Evolutionary conservation across 805 yeast species (phyloP), one percentile per base, ranked within the genome.

Genomic region (Kodamaea kaohsiungensis): DNA sequence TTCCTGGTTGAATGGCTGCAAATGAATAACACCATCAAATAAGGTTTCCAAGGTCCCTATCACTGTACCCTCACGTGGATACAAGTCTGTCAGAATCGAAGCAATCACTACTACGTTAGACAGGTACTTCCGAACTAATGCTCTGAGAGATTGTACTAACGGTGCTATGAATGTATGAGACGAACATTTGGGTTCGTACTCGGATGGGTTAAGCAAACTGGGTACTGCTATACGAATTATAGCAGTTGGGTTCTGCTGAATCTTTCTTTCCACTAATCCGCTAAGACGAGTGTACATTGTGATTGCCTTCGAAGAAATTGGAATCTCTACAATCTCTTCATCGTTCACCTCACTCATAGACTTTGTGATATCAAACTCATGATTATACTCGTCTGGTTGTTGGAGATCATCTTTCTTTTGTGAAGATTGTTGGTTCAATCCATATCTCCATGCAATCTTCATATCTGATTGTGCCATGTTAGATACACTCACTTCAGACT

Each of bases 391-490:
- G 43, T 85, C 85, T 60, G 77, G 75, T 1, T 69, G 65, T 7
- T 51, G 43, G n/a, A 45, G 46, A 4, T 61, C 70, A 1, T 66
- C 53, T 13, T 56, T 77, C 40, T 69, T 68, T 10, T 61, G 68
- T 6, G 51, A 51, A 13, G 3, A 48, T 46, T 56, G 63, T 25
- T 40, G 53, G 51, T 64, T 61, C 49, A 80, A 61, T 0, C 93
- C 95, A 64, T 92, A 92, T 63, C 98, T 81, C 98, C 98, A 92
- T 0, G 98, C 98, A 60, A 92, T 92, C 65, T 86, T 89, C 79
- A 92, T 73, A 59, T 87, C 89, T 39, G 55, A 40, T 10, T 56
- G 50, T 56, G 80, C 81, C 62, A 87, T 65, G 64, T 89, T 89
- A 30, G 86, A 82, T 2, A 88, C 93, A 53, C 89, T 84, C 5